Percentiles rank a stretch among this genome's conserved stretches.
Evolutionary conservation across 108 stramenopile species (phyloP).

Genomic region (Conticribra weissflogii): DNA sequence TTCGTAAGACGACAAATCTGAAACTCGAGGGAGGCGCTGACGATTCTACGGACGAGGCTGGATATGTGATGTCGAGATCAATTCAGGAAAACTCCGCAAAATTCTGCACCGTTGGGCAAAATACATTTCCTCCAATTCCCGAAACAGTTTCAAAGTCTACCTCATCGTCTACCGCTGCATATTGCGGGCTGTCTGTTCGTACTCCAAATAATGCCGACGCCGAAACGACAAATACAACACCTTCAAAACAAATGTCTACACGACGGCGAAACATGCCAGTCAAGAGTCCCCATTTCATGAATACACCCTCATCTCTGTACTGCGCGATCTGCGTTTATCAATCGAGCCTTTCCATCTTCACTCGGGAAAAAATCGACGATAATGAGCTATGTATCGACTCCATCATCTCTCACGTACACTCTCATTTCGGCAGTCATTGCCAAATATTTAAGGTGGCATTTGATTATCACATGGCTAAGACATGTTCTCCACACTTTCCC

Average conservation of each 20-base stretch:
- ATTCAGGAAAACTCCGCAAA: no score
- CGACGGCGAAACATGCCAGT: conserved; percentile 10
- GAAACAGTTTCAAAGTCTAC: no score
- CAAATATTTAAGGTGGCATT: conserved; percentile 13
- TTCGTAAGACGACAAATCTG: no score
- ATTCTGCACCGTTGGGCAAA: no score
- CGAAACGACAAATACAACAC: background rate
- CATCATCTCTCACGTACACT: background rate
- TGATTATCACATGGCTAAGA: conserved; percentile 1
- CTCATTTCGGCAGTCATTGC: conserved; percentile 17
- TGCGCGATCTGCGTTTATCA: conserved; percentile 7
- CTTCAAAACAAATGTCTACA: background rate
- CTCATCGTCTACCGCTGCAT: no score
- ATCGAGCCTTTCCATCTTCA: conserved; percentile 12
- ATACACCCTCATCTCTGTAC: conserved; percentile 15
- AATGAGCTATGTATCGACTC: background rate
- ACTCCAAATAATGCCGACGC: background rate
- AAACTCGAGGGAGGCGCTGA: no score
- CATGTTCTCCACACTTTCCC: background rate
- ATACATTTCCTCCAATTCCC: no score
- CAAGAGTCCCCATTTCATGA: conserved; percentile 29
- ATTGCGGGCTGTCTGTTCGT: no score
- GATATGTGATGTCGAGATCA: no score
- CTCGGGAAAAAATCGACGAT: no score
- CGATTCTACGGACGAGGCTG: no score